Evolutionary conservation across 305 asterid species (phyloP), one percentile per base, ranked within the genome.

Genomic region (Striga hermonthica): DNA sequence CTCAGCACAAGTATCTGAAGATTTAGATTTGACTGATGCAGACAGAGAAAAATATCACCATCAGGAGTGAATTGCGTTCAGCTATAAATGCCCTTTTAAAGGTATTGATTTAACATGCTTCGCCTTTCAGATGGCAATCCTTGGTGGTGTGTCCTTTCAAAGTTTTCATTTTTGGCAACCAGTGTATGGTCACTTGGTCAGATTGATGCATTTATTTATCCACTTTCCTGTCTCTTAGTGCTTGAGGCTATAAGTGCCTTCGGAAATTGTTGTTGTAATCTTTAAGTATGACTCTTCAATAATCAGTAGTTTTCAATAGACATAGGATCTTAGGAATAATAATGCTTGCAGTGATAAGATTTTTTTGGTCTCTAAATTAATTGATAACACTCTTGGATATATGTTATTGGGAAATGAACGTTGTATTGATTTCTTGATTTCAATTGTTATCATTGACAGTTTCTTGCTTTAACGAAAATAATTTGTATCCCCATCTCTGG

Each of bases 31-130:
- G 59, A 54, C 82, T 60, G 91, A 84, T 54, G 54, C 79, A 16
- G 92, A 83, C 60, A 75, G 86, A 43, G 99, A 86, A 67, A 77
- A 75, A 62, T 84, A 78, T 73, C 84, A 70, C 81, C 66, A 84
- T 91, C 76, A 86, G 90, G 82, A 81, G 74, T 57, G 97, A 91
- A 71, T 66, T 85, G 75, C 95, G 95, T 9, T 55, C 87, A 62
- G 96, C 98, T 65, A 75, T 94, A 22, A 81, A 72, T 79, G 69
- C 80, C 63, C 96, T 91, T 75, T 62, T 91, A 71, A 91, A 83
- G 96, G 99, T 91, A 78, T 54, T 49, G 56, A 34, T 52, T 59
- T 37, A 13, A 43, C 15, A 48, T 57, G 11, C 50, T 35, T 64
- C 54, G 54, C 28, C 31, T 54, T 54, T 69, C 54, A 50, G 39